Evolutionary conservation across 139 green algal genomes (phyloP).

Genomic region (Chlamydomonas applanata): DNA sequence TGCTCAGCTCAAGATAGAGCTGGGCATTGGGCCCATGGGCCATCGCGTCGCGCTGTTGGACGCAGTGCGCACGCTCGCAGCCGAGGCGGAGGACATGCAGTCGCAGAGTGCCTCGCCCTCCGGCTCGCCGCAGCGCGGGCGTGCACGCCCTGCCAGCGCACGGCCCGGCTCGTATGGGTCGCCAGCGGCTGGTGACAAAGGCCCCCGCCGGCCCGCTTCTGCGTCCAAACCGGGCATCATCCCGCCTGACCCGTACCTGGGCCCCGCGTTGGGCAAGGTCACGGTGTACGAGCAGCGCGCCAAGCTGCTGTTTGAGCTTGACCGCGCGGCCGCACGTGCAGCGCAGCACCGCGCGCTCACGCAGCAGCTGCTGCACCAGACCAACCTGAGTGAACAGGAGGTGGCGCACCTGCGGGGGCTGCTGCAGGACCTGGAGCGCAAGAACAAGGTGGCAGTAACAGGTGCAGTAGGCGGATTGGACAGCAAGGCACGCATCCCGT

Average conservation of each 20-base stretch:
- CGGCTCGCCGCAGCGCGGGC: too few relatives aligned
- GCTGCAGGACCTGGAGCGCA: constrained; percentile 47
- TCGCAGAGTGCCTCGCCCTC: too few relatives aligned
- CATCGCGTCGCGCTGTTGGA: constrained; percentile 51
- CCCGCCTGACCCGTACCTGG: constrained; percentile 28
- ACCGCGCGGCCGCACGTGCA: constrained; percentile 39
- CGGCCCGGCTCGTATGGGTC: too few relatives aligned
- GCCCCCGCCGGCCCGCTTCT: constrained; percentile 19
- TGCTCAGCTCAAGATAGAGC: constrained; percentile 57
- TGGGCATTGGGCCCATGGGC: constrained; percentile 66
- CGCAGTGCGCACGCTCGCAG: constrained; percentile 20
- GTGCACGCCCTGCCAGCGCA: not conserved
- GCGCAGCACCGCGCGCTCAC: constrained; percentile 32
- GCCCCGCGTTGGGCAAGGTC: constrained; percentile 32
- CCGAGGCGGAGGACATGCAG: not conserved
- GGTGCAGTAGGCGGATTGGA: constrained; percentile 21
- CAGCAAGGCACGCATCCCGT: constrained; percentile 37
- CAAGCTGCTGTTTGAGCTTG: constrained; percentile 62
- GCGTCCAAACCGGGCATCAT: constrained; percentile 19
- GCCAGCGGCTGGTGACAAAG: too few relatives aligned
- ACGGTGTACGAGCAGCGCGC: constrained; percentile 65
- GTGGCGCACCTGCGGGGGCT: constrained; percentile 49
- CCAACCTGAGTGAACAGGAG: constrained; percentile 42
- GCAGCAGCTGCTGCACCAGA: constrained; percentile 40
- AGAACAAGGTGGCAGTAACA: not conserved